These are phyloP conservation scores for Cryptococcus amylolentus DNA, from an alignment of 1,284 basidiomycete species.

Conservation along the genomic window DNA sequence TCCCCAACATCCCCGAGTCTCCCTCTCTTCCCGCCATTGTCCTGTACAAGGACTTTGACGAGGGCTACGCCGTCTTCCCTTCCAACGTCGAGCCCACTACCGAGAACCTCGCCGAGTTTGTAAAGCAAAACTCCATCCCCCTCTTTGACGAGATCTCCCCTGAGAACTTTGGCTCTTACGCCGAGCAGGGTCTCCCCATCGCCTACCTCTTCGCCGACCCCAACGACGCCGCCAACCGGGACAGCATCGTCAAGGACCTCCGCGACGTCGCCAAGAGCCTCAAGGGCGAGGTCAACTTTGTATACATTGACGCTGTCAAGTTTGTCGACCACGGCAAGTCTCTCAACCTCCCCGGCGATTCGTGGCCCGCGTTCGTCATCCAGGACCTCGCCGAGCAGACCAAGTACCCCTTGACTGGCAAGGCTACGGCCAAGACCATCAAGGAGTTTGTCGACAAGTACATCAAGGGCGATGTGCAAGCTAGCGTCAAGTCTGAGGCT, in stretches of 20 bases:
- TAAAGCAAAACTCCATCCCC: constrained; percentile 80
- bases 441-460: constrained; percentile 65
- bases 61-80: constrained; percentile 67
- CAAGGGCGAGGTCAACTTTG: constrained; percentile 92
- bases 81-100: constrained; percentile 59
- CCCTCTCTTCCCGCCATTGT: constrained; percentile 72
- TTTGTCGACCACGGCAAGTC: constrained; percentile 95
- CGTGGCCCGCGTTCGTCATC: constrained; percentile 92
- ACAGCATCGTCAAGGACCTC: constrained; percentile 65
- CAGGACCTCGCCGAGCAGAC: constrained; percentile 79
- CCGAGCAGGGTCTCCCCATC: constrained; percentile 75
- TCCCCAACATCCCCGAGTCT: constrained; percentile 69
- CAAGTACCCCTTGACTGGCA: constrained; percentile 79
- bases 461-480: constrained; percentile 68
- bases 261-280: constrained; percentile 72
- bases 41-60: constrained; percentile 91
- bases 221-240: constrained; percentile 56
- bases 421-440: constrained; percentile 53
- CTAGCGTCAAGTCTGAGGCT: constrained; percentile 86
- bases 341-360: constrained; percentile 72
- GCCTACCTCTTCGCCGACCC: constrained; percentile 95
- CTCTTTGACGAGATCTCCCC: constrained; percentile 88
- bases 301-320: constrained; percentile 95
- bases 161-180: constrained; percentile 90
- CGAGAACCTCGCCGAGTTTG: constrained; percentile 69